phyloP scores from a whole-genome alignment of 805 yeast genomes.

The Lachancea meyersii region DNA sequence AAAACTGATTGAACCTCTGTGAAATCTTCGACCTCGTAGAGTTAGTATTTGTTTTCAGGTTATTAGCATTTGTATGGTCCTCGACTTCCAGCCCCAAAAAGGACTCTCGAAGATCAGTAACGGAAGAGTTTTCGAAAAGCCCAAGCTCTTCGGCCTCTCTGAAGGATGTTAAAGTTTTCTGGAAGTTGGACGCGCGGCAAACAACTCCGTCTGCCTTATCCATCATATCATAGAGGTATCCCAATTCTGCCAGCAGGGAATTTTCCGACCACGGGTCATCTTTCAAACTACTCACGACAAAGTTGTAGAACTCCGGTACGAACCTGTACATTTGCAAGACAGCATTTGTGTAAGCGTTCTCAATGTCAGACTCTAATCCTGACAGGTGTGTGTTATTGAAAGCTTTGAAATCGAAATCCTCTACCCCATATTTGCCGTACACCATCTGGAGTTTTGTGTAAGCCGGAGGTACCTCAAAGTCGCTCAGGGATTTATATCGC shows the following conservation, averaged over 20 bases:
- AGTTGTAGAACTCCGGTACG: slow-evolving; percentile 65
- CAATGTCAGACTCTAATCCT: slow-evolving; percentile 85
- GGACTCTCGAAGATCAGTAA: not conserved
- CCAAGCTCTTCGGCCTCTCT: slow-evolving; percentile 20
- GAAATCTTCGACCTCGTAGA: not conserved
- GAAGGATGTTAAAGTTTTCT: slow-evolving; percentile 41
- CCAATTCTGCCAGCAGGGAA: slow-evolving; percentile 72
- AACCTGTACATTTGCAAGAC: slow-evolving; percentile 74
- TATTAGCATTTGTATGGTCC: not conserved
- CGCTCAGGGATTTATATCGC: slow-evolving; percentile 28
- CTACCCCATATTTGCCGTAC: slow-evolving; percentile 86
- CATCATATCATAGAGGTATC: slow-evolving; percentile 88
- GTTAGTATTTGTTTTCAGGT: too few species aligned
- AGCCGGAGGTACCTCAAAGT: slow-evolving; percentile 56
- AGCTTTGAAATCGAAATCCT: slow-evolving; percentile 84
- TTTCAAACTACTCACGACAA: slow-evolving; percentile 50
- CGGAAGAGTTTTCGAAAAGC: slow-evolving; percentile 7
- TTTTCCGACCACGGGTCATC: slow-evolving; percentile 41
- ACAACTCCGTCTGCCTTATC: slow-evolving; percentile 70
- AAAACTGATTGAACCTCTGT: slow-evolving; percentile 27
- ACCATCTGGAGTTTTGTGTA: slow-evolving; percentile 68
- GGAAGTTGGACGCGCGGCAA: slow-evolving; percentile 78
- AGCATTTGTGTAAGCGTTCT: slow-evolving; percentile 72
- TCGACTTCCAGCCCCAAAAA: not conserved
- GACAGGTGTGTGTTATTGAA: slow-evolving; percentile 70